Base-by-base conservation (phyloP, 805 yeast species). In the Metschnikowia santaceciliae region DNA sequence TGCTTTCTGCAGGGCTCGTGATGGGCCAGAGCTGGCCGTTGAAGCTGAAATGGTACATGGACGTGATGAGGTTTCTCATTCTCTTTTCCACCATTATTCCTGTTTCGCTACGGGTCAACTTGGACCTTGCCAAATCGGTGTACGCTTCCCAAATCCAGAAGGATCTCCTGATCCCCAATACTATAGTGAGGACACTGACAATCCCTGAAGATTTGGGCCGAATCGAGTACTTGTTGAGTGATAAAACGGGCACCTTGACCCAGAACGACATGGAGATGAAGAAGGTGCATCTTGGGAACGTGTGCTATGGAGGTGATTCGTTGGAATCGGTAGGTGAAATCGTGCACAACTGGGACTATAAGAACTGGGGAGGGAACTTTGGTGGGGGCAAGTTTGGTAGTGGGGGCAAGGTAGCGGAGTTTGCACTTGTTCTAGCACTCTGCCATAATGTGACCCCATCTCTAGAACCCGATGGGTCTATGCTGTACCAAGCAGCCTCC, bases 381-480 rank as follows among this genome's bases (percentile, higher is more conserved):
- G 30, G 30, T 26, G 30, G 30, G 1, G 30, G 30, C 4, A 26
- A 26, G 30, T 26, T 26, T 8, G 30, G 30, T 3, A 10, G 11
- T 8, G 30, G 30, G 11, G 30, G 30, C 11, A 26, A 26, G 11
- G 96, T 91, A 6, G 78, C 91, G 59, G 97, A 90, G 61, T 73
- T 94, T 55, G 81, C 90, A 1, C 68, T 82, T 0, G 88, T 97
- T 1, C 74, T 94, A 46, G 96, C 98, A 0, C 72, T 92, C n/a
- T 94, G 99, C 67, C 99, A 94, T 67, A 90, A 90, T 59, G 99
- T 94, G 30, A 95, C 99, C 0, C 99, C 99, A 1, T 83, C 96
- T 0, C n/a, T 43, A 6, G 80, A 83, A 57, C 77, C 74, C 35
- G 67, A 69, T 38, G 66, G 62, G 14, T 54, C 48, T 6, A 63